These are phyloP conservation scores for Pinus albicaulis DNA, from an alignment of 75 land plant genomes.

Conservation along the genomic window DNA sequence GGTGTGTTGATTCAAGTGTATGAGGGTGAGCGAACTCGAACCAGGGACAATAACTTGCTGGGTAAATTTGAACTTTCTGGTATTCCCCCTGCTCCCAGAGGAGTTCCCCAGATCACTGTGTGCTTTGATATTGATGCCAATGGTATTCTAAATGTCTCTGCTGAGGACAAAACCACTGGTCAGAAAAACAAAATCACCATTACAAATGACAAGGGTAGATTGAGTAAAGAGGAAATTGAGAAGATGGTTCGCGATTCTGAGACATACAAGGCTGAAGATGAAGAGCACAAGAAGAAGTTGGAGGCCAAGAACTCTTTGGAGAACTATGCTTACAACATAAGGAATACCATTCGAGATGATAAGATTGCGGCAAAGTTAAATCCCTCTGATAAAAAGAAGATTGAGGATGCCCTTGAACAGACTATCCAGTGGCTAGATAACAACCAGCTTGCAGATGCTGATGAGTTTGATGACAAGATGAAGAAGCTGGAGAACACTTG, in stretches of 20 bases:
- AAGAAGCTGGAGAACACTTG: slow-evolving; percentile 27
- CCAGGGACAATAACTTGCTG: slow-evolving; percentile 34
- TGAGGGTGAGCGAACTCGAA: slow-evolving; percentile 28
- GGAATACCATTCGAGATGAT: slow-evolving; percentile 44
- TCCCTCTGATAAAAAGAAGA: slow-evolving; percentile 10
- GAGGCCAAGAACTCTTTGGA: slow-evolving; percentile 41
- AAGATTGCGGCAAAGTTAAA: slow-evolving; percentile 21
- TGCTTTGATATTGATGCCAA: slow-evolving; percentile 42
- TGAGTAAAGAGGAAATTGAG: slow-evolving; percentile 52
- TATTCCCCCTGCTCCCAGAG: slow-evolving; percentile 44
- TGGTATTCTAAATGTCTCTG: slow-evolving; percentile 31
- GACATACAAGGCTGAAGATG: slow-evolving; percentile 45
- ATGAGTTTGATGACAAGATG: slow-evolving; percentile 43
- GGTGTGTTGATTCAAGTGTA: slow-evolving; percentile 30
- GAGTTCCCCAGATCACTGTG: slow-evolving; percentile 43
- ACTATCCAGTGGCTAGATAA: slow-evolving; percentile 40
- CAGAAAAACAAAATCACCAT: slow-evolving; percentile 35
- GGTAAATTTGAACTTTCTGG: slow-evolving; percentile 47
- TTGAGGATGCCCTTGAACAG: slow-evolving; percentile 16
- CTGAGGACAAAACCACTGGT: slow-evolving; percentile 21
- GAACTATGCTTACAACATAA: slow-evolving; percentile 55
- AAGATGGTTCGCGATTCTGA: slow-evolving; percentile 58
- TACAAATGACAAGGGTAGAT: slow-evolving; percentile 46
- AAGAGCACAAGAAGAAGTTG: slow-evolving; percentile 44
- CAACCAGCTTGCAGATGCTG: slow-evolving; percentile 35